phyloP scores from a whole-genome alignment of 768 basidiomycete species.

The Lactifluus piperatus region DNA sequence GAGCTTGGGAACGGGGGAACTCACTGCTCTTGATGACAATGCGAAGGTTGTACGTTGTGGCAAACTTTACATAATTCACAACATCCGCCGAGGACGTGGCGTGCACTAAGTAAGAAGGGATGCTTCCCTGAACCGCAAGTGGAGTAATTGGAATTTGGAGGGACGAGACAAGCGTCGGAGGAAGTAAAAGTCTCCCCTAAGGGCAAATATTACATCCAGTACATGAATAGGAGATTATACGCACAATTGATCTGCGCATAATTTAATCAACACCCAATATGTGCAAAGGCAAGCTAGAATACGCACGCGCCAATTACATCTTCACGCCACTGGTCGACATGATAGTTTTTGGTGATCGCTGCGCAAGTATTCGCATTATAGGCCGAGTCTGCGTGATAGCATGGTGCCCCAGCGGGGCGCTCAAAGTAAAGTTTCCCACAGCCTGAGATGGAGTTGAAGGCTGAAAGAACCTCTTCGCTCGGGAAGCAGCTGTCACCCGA shows the following conservation, averaged over 20 bases:
- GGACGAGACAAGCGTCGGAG: background rate
- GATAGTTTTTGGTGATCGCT: background rate
- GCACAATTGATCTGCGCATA: background rate
- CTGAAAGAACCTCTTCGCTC: background rate
- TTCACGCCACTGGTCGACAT: background rate
- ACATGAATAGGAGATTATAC: background rate
- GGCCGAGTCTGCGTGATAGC: background rate
- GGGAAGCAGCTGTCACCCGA: background rate
- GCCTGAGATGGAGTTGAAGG: background rate
- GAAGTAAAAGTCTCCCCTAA: constrained; percentile 1
- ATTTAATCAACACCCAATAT: background rate
- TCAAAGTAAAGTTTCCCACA: background rate
- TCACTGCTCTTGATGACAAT: background rate
- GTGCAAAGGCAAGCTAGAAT: background rate
- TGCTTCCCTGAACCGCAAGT: constrained; percentile 29
- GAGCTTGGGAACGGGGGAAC: no score
- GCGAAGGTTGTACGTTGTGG: background rate
- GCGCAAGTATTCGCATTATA: background rate
- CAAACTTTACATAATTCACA: constrained; percentile 20
- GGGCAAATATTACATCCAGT: background rate
- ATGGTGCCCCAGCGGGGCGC: background rate
- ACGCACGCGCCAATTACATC: background rate
- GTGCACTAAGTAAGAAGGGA: constrained; percentile 26
- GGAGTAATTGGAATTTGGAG: constrained; percentile 11
- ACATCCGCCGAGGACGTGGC: constrained; percentile 27